Evolutionary conservation across 805 yeast species (phyloP).

Genomic region (Metschnikowia vanudenii): DNA sequence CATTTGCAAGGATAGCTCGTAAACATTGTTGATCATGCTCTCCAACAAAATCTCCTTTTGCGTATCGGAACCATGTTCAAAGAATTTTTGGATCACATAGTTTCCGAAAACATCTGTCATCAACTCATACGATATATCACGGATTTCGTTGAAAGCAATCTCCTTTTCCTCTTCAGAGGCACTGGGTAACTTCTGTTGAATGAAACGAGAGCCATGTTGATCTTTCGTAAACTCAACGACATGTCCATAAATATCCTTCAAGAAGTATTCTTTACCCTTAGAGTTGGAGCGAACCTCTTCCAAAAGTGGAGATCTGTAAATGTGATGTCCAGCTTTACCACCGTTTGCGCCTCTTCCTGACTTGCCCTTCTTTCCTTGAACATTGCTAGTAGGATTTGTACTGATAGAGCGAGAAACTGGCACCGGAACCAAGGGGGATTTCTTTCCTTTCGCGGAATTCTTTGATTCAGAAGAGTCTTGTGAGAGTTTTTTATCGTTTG

Average conservation of each 20-base stretch:
- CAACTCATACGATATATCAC: conserved; percentile 68
- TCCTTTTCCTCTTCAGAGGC: conserved; percentile 72
- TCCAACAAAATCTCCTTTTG: conserved; percentile 70
- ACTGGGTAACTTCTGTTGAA: conserved; percentile 78
- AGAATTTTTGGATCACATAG: conserved; percentile 91
- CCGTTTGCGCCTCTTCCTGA: conserved; percentile 15
- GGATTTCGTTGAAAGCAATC: conserved; percentile 77
- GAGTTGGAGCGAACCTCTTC: conserved; percentile 78
- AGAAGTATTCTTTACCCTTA: conserved; percentile 54
- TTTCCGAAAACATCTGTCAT: conserved; percentile 98
- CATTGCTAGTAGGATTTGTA: conserved; percentile 4
- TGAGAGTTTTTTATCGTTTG: conserved; percentile 8
- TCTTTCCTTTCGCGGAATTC: not conserved
- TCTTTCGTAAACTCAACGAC: conserved; percentile 91
- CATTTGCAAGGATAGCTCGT: conserved; percentile 84
- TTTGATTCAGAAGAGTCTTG: conserved; percentile 4
- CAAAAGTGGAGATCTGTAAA: conserved; percentile 71
- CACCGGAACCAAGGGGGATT: not conserved
- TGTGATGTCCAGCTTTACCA: conserved; percentile 40
- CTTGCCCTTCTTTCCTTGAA: conserved; percentile 16
- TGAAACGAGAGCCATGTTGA: conserved; percentile 96
- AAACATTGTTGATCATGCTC: conserved; percentile 71
- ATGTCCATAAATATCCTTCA: conserved; percentile 79
- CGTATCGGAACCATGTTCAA: conserved; percentile 72
- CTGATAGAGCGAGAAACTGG: not conserved